Evolutionary conservation across 2,329 filamentous ascomycete genomes (phyloP), one percentile per base, ranked within the genome.

Genomic region (Aspergillus awamori): DNA sequence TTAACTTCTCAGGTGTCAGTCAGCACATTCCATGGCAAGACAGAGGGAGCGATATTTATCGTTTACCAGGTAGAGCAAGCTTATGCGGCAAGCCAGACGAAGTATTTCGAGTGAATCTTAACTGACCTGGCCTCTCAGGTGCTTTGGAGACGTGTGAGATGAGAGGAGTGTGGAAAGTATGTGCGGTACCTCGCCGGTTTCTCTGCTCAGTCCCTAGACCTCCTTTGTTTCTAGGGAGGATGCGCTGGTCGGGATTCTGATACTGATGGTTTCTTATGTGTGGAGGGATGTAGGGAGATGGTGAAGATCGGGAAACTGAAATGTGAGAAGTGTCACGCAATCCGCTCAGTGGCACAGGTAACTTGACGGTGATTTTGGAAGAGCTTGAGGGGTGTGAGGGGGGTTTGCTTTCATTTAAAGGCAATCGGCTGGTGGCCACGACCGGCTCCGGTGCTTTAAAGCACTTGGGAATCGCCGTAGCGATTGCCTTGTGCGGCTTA

Each of bases 1-100:
- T 56, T 48, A 3, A 17, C 26, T 8, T 45, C 36, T 47, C 7
- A 30, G n/a, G n/a, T 51, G 11, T 58, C 52, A 54, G 59, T 55
- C 4, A 39, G 13, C 10, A 41, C 36, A 11, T 15, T 13, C 15
- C 8, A 24, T 39, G 22, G 13, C 28, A 13, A 17, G 22, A 51
- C 2, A 17, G 47, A 20, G 28, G 45, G 7, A 24, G 20, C 13
- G 26, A n/a, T 1, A 51, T 33, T 20, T 15, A 22, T 48, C 20
- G 26, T 58, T 52, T 51, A 57, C 58, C n/a, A 33, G 8, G 13
- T 10, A 13, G 28, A 10, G 22, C 5, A 10, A 13, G 11, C 26
- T 7, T 28, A 20, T 15, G 7, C 17, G 47, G 15, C 26, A n/a
- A 20, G 7, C n/a, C 8, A 51, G 47, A 51, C 47, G 15, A n/a